phyloP scores from a whole-genome alignment of 2,329 filamentous ascomycete genomes.

The Nemania sp. region DNA sequence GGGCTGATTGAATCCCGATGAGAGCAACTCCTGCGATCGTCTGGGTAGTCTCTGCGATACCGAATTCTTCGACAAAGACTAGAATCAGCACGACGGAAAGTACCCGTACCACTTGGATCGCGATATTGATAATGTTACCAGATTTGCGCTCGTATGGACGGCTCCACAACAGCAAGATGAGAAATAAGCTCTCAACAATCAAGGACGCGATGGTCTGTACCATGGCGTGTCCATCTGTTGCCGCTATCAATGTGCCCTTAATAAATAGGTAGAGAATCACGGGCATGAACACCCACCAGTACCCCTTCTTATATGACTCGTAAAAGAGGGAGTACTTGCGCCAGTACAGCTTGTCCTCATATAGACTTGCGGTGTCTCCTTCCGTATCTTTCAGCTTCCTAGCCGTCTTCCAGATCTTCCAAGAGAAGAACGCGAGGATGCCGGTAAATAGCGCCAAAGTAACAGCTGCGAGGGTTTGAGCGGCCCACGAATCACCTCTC shows the following conservation, averaged over 20 bases:
- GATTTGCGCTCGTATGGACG: conserved; percentile 86
- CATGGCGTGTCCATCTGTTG: conserved; percentile 82
- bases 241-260: conserved; percentile 84
- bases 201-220: conserved; percentile 79
- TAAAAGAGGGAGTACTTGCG: conserved; percentile 97
- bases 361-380: conserved; percentile 73
- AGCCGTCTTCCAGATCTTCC: conserved; percentile 79
- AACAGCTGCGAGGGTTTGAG: conserved; percentile 78
- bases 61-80: conserved; percentile 91
- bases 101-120: conserved; percentile 86
- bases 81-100: conserved; percentile 87
- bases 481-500: conserved; percentile 90
- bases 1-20: conserved; percentile 83
- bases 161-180: conserved; percentile 78
- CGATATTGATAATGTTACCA: conserved; percentile 89
- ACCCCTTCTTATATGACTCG: conserved; percentile 89
- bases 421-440: conserved; percentile 80
- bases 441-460: conserved; percentile 81
- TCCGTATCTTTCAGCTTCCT: conserved; percentile 72
- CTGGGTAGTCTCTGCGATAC: conserved; percentile 87
- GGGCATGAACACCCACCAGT: conserved; percentile 97
- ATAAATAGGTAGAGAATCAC: conserved; percentile 87
- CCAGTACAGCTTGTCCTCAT: conserved; percentile 89
- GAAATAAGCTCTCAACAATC: conserved; percentile 77
- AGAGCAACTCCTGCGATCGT: conserved; percentile 92